Percentiles rank a stretch among this genome's conserved stretches.
Conservation (phyloP, 2,329 filamentous ascomycete genomes). For the Grosmannia serpens region DNA sequence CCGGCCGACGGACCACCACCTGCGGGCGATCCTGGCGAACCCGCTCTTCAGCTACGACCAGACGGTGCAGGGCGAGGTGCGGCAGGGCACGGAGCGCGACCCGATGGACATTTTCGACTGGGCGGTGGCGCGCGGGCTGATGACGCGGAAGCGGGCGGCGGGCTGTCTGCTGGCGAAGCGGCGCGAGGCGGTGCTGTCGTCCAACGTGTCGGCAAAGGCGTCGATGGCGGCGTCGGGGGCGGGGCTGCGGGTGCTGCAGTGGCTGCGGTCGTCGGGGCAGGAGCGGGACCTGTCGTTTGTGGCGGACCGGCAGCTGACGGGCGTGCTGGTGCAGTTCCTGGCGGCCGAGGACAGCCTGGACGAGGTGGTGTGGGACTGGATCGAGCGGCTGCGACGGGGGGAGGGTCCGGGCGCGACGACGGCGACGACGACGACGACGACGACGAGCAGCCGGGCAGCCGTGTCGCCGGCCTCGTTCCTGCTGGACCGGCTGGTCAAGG, state of each 20-base stretch:
- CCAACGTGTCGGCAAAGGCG: slow-evolving; percentile 19
- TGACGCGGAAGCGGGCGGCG: slow-evolving; percentile 40
- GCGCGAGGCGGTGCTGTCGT: slow-evolving; percentile 25
- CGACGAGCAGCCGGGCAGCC: background rate
- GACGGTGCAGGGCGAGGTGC: slow-evolving; percentile 16
- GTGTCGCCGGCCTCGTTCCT: slow-evolving; percentile 19
- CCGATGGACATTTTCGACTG: slow-evolving; percentile 45
- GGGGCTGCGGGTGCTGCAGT: slow-evolving; percentile 36
- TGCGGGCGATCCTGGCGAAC: slow-evolving; percentile 46
- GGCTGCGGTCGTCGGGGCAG: slow-evolving; percentile 39
- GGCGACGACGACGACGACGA: background rate
- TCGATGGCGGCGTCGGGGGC: slow-evolving; percentile 31
- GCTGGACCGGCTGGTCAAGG: slow-evolving; percentile 27
- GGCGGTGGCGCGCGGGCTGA: slow-evolving; percentile 43
- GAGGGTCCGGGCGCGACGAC: slow-evolving; percentile 8
- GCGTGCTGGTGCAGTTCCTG: slow-evolving; percentile 34
- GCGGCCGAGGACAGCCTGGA: slow-evolving; percentile 43
- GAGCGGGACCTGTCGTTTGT: slow-evolving; percentile 36
- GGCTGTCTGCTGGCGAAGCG: slow-evolving; percentile 41
- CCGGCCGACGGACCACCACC: slow-evolving; percentile 35
- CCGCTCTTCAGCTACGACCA: slow-evolving; percentile 36
- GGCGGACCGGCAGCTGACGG: slow-evolving; percentile 23
- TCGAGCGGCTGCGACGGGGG: slow-evolving; percentile 26
- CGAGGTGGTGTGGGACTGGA: slow-evolving; percentile 40
- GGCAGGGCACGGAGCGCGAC: slow-evolving; percentile 19